Base-by-base conservation (phyloP, 805 yeast genomes). In the Kodamaea nitidulidarum region DNA sequence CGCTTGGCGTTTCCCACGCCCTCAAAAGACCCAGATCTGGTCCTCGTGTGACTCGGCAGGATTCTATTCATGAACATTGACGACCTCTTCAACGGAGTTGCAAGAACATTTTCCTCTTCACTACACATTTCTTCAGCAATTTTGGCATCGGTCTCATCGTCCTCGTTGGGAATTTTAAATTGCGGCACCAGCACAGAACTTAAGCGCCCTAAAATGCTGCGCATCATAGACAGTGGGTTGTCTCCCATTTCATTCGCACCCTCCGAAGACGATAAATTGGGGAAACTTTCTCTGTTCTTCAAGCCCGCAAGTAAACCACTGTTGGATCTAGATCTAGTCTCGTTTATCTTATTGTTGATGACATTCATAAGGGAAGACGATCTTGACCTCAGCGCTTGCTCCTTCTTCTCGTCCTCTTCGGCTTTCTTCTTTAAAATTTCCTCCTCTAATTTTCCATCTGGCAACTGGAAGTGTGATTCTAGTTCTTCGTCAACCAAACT, bases 361-460 rank as follows among this genome's bases (percentile, higher is more conserved):
- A 68, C 58, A 43, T 66, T 65, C 41, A 68, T 49, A 7, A 68
- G 43, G 1, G 73, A 67, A 9, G 65, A 53, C 10, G 72, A 66
- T 25, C 73, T 55, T 7, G 70, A 63, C 20, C 73, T 40, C 41
- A 43, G 9, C 30, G 30, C 40, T 32, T 27, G 33, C 33, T 36
- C 40, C 15, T 30, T 30, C 24, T 36, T 37, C 10, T 32, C 29
- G 8, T 39, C 43, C 35, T 44, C 48, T 14, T 45, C 31, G 2
- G 36, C 36, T 21, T 44, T 44, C n/a, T 26, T 37, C 22, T 27
- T 32, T 29, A 21, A 29, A 14, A 41, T 40, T 25, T 55, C 57
- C 11, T 49, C 52, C 5, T 36, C 48, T 22, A 49, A 37, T 26
- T 55, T 46, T 1, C 49, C 56, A 17, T 45, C 52, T 10, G 69